These are phyloP conservation scores for Ricinus communis DNA, from an alignment of 345 rosid species.

Conservation along the genomic window DNA sequence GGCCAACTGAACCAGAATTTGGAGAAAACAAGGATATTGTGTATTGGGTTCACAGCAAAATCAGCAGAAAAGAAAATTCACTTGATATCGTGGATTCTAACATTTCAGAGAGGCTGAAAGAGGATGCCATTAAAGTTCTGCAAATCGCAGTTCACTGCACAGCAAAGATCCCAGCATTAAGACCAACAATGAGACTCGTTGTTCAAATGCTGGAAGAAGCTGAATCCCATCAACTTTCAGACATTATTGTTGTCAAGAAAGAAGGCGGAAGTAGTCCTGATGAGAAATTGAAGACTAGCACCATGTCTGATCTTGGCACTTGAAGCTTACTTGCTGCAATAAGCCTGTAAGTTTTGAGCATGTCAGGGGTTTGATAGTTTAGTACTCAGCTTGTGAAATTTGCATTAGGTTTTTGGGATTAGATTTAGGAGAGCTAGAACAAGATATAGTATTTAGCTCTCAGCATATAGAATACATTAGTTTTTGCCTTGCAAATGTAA, in stretches of 20 bases:
- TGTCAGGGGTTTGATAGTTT: neutral
- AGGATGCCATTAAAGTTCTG: constrained; percentile 56
- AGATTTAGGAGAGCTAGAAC: neutral
- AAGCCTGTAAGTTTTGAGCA: neutral
- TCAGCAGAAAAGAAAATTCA: constrained; percentile 41
- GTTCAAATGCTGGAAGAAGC: constrained; percentile 80
- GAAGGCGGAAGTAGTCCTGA: constrained; percentile 12
- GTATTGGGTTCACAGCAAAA: constrained; percentile 49
- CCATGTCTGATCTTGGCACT: neutral
- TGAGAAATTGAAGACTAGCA: neutral
- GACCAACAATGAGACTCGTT: constrained; percentile 79
- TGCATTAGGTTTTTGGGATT: neutral
- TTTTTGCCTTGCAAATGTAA: constrained; percentile 6
- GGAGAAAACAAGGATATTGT: constrained; percentile 74
- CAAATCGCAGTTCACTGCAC: constrained; percentile 67
- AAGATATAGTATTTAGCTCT: neutral
- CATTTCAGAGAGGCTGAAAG: constrained; percentile 43
- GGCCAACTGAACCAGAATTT: constrained; percentile 58
- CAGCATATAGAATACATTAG: neutral
- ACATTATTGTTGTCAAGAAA: constrained; percentile 24
- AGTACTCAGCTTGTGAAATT: neutral
- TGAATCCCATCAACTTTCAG: constrained; percentile 35
- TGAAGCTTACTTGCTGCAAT: neutral
- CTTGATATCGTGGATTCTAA: constrained; percentile 46
- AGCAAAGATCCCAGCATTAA: constrained; percentile 46